These are phyloP conservation scores for Aspergillus sp. DNA, from an alignment of 2,329 filamentous ascomycete genomes.

Conservation along the genomic window DNA sequence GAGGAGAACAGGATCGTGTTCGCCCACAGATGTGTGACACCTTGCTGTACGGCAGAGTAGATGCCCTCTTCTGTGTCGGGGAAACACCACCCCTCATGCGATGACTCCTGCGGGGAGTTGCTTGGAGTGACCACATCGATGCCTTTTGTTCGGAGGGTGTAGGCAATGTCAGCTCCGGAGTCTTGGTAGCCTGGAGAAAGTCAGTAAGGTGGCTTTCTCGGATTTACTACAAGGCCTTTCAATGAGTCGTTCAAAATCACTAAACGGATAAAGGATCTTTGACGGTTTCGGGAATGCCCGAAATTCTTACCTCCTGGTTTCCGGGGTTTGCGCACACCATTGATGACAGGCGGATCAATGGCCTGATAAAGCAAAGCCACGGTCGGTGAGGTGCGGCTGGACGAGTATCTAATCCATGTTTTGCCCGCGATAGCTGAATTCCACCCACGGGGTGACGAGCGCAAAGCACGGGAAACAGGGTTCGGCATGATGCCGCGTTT, in stretches of 20 bases:
- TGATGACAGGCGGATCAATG: conserved; percentile 48
- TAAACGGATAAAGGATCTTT: too few relatives aligned
- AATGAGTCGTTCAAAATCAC: background rate
- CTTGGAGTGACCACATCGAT: conserved; percentile 35
- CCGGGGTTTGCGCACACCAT: conserved; percentile 49
- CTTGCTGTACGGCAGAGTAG: conserved; percentile 38
- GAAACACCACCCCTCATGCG: conserved; percentile 42
- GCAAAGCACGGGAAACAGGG: background rate
- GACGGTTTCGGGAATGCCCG: too few relatives aligned
- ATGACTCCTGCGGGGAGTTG: conserved; percentile 27
- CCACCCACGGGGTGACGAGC: background rate
- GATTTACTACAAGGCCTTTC: too few relatives aligned
- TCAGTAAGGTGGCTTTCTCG: background rate
- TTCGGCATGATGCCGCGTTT: background rate
- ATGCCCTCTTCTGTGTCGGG: conserved; percentile 47
- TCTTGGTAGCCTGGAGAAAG: conserved; percentile 46
- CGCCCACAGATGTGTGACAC: conserved; percentile 51
- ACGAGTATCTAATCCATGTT: background rate
- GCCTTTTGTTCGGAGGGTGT: conserved; percentile 33
- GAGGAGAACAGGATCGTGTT: conserved; percentile 52
- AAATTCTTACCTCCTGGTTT: conserved; percentile 47
- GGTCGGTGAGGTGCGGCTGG: conserved; percentile 5
- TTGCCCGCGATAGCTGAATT: background rate
- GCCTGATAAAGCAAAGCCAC: conserved; percentile 51
- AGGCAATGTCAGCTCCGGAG: conserved; percentile 51